Evolutionary conservation across 2,329 filamentous ascomycete species (phyloP), one percentile per base, ranked within the genome.

Genomic region (Thermothelomyces thermophilus): DNA sequence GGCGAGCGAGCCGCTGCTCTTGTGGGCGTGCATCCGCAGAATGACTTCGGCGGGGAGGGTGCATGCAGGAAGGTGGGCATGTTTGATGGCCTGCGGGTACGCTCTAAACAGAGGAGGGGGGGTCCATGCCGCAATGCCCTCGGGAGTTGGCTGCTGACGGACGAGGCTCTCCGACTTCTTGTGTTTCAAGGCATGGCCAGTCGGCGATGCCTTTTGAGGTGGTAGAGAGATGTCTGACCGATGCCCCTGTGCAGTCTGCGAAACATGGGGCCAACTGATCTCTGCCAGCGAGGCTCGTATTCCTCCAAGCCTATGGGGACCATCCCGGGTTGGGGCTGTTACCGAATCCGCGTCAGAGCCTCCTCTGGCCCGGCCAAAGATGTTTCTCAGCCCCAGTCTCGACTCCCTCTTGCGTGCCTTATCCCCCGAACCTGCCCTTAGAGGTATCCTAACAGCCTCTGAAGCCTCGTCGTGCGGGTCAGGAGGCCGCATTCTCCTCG

Each of bases 81-180:
- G 80, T 61, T 86, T 90, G 57, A 88, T 77, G 2, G 88, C 82
- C 66, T 95, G 90, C 0, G 87, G 85, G 63, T 90, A 95, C 11
- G 87, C 89, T 64, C 95, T 86, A 65, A 90, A 94, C 11, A 96
- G 70, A 2, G 89, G 87, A 6, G 88, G 87, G 14, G 83, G 78
- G 49, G 80, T 77, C 83, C 83, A 87, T 11, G 68, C 66, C 3
- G 69, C 65, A 20, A 73, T 55, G 3, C 36, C 51, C 11, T 55
- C 55, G 7, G 55, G 43, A 5, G 50, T 26, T 6, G 60, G 52
- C 13, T 56, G 58, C 8, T 46, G 52, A 30, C 55, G 59, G 5
- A 60, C 55, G 10, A 51, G 31, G 24, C 58, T 60, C n/a, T 57
- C 47, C 1, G 59, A 57, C 33, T 62, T 63, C 46, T 59, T 61